Conservation (phyloP, 2,329 filamentous ascomycete species). For the Monosporascus sp. region DNA sequence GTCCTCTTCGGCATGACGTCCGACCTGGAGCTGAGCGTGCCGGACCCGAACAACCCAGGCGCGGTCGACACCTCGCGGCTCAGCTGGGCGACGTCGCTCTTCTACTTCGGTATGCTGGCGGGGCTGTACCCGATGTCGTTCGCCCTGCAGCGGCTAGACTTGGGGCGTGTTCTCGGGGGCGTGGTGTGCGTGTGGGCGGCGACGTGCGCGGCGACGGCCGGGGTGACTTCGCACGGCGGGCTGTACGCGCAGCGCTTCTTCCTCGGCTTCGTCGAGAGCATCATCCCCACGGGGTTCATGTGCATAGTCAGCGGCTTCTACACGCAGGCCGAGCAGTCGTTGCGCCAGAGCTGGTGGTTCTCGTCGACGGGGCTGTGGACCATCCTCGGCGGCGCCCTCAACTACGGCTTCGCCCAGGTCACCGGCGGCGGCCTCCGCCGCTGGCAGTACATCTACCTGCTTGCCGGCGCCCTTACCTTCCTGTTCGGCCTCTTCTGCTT, state of each 20-base stretch:
- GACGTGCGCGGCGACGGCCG: constrained; percentile 64
- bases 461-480: constrained; percentile 59
- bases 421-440: constrained; percentile 43
- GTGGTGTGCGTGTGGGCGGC: constrained; percentile 61
- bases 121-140: constrained; percentile 72
- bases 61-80: constrained; percentile 61
- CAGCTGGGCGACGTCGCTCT: constrained; percentile 71
- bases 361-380: constrained; percentile 54
- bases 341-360: constrained; percentile 65
- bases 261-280: constrained; percentile 56
- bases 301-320: constrained; percentile 57
- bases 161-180: constrained; percentile 57
- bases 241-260: constrained; percentile 64
- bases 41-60: constrained; percentile 41
- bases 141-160: constrained; percentile 60
- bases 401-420: constrained; percentile 65
- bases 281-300: constrained; percentile 64
- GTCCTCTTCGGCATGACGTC: constrained; percentile 71
- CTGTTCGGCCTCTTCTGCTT: constrained; percentile 62
- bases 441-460: constrained; percentile 69
- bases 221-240: constrained; percentile 57
- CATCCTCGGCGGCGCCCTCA: constrained; percentile 57
- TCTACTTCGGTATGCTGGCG: constrained; percentile 75
- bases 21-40: constrained; percentile 56
- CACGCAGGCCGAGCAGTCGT: constrained; percentile 58